Percentiles rank a stretch among this genome's conserved stretches.
Conservation (phyloP, 2,329 filamentous ascomycete species). For the Thermomyces lanuginosus region DNA sequence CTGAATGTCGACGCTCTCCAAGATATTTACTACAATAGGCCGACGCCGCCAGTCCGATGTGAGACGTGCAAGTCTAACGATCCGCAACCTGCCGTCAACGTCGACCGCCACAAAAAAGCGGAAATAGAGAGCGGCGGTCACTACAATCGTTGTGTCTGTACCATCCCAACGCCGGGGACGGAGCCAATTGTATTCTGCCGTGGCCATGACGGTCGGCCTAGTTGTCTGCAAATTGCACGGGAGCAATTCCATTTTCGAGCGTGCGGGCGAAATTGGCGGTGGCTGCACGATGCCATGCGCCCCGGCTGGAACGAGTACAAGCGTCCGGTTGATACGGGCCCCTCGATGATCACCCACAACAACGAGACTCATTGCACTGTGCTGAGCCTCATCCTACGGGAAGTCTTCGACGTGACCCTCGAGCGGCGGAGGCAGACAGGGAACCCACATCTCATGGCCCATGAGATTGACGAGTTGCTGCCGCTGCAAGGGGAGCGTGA, state of each 20-base stretch:
- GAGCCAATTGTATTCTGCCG: conserved; percentile 7
- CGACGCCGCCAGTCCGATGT: conserved; percentile 9
- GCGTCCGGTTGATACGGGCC: conserved; percentile 1
- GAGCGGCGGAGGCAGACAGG: conserved; percentile 11
- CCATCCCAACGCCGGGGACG: neutral
- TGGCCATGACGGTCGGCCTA: too few relatives aligned
- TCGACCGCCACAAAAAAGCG: neutral
- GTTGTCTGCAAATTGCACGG: conserved; percentile 14
- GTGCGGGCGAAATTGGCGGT: conserved; percentile 19
- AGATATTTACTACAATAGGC: neutral
- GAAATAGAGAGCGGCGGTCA: conserved; percentile 3
- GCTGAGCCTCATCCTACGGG: conserved; percentile 19
- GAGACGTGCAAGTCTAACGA: conserved; percentile 13
- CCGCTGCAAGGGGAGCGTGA: conserved; percentile 11
- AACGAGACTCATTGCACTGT: conserved; percentile 19
- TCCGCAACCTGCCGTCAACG: neutral
- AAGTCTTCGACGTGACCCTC: conserved; percentile 22
- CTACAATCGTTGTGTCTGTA: conserved; percentile 5
- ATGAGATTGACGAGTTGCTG: conserved; percentile 21
- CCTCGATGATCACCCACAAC: conserved; percentile 10
- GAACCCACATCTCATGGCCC: conserved; percentile 14
- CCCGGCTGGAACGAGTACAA: conserved; percentile 6
- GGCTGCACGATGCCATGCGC: conserved; percentile 20
- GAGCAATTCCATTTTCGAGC: conserved; percentile 14
- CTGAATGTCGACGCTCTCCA: conserved; percentile 9